Evolutionary conservation across 2,329 filamentous ascomycete genomes (phyloP).

Genomic region (Xylariomycetidae sp.): DNA sequence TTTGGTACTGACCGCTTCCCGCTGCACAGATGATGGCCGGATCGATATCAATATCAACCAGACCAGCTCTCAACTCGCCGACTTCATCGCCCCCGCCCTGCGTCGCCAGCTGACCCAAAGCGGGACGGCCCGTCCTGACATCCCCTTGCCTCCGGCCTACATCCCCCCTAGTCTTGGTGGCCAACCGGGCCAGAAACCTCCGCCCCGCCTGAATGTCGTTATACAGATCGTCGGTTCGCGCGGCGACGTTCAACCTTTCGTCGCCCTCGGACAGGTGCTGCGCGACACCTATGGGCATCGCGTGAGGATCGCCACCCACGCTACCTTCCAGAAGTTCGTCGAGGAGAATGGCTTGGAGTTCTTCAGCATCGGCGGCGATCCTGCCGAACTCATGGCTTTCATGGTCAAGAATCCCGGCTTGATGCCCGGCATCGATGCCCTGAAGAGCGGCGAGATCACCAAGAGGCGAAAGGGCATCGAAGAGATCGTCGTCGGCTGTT

Average conservation of each 20-base stretch:
- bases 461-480: constrained; percentile 63
- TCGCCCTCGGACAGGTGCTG: constrained; percentile 49
- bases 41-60: constrained; percentile 78
- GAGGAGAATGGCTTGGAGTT: constrained; percentile 50
- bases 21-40: constrained; percentile 61
- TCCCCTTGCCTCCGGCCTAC: constrained; percentile 60
- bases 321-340: constrained; percentile 50
- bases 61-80: constrained; percentile 59
- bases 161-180: constrained; percentile 70
- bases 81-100: constrained; percentile 62
- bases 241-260: constrained; percentile 56
- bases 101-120: constrained; percentile 51
- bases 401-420: constrained; percentile 75
- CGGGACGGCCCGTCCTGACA: constrained; percentile 20
- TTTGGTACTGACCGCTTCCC: too few relatives aligned
- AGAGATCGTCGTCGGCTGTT: constrained; percentile 65
- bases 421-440: constrained; percentile 65
- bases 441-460: constrained; percentile 63
- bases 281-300: constrained; percentile 46
- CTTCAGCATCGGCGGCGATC: constrained; percentile 53
- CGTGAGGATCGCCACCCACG: constrained; percentile 53
- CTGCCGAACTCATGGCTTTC: constrained; percentile 48
- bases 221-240: constrained; percentile 50
- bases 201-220: constrained; percentile 43
- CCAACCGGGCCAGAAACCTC: constrained; percentile 41